Base-by-base conservation (phyloP, 176 grass and related monocot genomes). In the Avena atlantica region DNA sequence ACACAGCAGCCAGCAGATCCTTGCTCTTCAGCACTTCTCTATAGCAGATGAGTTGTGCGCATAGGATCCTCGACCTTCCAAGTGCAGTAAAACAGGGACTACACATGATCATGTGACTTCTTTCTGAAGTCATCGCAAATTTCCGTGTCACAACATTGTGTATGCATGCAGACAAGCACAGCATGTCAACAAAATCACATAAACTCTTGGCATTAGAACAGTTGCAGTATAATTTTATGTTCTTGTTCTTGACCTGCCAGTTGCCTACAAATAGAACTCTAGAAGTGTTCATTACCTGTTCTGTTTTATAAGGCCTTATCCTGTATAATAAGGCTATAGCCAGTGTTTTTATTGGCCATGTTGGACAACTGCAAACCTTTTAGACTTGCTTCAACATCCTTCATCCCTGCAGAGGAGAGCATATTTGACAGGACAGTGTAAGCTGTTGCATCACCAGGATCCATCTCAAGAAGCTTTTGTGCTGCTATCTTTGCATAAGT, bases 401-500 rank as follows among this genome's bases (percentile, higher is more conserved):
- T 89, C 79, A 84, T 77, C 76, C 88, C 88, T 21, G 86, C 86
- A 78, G 87, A 89, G 8, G 83, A 88, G 40, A 87, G 58, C 93
- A 95, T 87, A 47, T 79, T 91, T 80, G 86, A 92, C 37, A 92
- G 76, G 66, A 92, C 86, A 8, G 64, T 79, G 76, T 92, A 92
- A 82, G 80, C 76, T 78, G 76, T 74, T 87, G 93, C 83, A 78
- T 90, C 72, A 9, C 64, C 60, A 58, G 91, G 87, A 78, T 96
- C 91, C 50, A 92, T 72, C 69, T 88, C 76, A 62, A 96, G 70
- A 90, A 96, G 86, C 64, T 34, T 88, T 19, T 92, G 61, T 29
- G 93, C 90, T 58, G 93, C 93, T 81, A 91, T 13, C 85, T 93
- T 91, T 90, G 91, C 94, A 81, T 84, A 84, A 77, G 76, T 44